Percentiles rank a stretch among this genome's conserved stretches.
phyloP scores from a whole-genome alignment of 2,329 filamentous ascomycete species.

The Aureobasidium sp. region DNA sequence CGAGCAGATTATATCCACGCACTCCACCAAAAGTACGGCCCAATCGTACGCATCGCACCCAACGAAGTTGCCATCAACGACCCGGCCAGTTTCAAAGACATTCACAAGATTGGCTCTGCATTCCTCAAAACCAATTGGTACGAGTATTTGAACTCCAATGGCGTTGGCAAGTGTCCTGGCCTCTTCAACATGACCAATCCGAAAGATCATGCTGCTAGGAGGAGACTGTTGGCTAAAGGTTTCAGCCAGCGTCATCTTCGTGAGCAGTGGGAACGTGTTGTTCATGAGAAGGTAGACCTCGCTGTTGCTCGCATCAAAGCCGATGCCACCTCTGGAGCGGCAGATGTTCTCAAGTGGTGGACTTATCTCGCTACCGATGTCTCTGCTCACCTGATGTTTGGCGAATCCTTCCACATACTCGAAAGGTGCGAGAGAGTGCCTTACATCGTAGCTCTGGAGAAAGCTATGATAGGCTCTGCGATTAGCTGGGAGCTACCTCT shows the following conservation, averaged over 20 bases:
- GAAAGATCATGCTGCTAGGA: slow-evolving; percentile 27
- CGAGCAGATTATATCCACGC: slow-evolving; percentile 33
- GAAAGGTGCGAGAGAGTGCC: slow-evolving; percentile 27
- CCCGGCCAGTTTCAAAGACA: slow-evolving; percentile 22
- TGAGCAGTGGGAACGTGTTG: slow-evolving; percentile 29
- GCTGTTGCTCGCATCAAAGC: slow-evolving; percentile 28
- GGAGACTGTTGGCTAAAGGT: slow-evolving; percentile 29
- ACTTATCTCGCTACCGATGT: slow-evolving; percentile 35
- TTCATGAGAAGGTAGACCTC: slow-evolving; percentile 27
- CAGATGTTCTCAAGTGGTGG: slow-evolving; percentile 34
- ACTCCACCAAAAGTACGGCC: slow-evolving; percentile 28
- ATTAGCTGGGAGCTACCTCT: slow-evolving; percentile 23
- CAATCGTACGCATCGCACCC: slow-evolving; percentile 24
- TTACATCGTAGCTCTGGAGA: not conserved
- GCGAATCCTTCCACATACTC: slow-evolving; percentile 33
- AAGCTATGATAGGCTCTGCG: slow-evolving; percentile 15
- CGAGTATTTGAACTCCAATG: slow-evolving; percentile 16
- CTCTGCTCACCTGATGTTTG: slow-evolving; percentile 31
- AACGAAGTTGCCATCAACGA: slow-evolving; percentile 25
- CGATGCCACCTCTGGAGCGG: slow-evolving; percentile 24
- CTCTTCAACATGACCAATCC: slow-evolving; percentile 33
- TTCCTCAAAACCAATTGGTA: slow-evolving; percentile 27
- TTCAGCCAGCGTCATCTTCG: slow-evolving; percentile 31
- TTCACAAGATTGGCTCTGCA: slow-evolving; percentile 23
- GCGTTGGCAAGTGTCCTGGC: slow-evolving; percentile 17